Evolutionary conservation across 1,139 yeast genomes (phyloP).

Genomic region (Blastobotrys illinoisensis): DNA sequence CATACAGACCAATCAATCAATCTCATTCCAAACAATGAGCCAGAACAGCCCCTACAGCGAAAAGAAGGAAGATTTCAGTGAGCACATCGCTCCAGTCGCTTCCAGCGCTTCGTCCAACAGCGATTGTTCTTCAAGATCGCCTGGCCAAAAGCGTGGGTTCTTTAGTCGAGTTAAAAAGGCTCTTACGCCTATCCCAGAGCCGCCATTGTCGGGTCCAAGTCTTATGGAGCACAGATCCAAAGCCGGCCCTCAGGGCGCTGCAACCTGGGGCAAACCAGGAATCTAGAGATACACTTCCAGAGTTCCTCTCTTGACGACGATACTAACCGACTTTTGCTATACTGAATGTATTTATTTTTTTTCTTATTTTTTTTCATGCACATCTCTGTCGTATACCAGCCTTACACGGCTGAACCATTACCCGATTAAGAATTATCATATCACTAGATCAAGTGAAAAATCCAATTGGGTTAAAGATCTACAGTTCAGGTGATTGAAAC

Average conservation of each 20-base stretch:
- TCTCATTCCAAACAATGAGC: neutral
- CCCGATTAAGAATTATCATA: too few relatives aligned
- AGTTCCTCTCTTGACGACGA: too few relatives aligned
- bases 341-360: neutral
- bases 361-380: too few relatives aligned
- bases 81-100: neutral
- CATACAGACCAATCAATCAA: neutral
- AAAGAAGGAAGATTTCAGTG: neutral
- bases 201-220: neutral
- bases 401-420: too few relatives aligned
- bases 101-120: neutral
- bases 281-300: too few relatives aligned
- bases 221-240: neutral
- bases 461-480: too few relatives aligned
- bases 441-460: too few relatives aligned
- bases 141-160: neutral
- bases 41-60: neutral
- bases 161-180: neutral
- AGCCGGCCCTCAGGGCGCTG: neutral
- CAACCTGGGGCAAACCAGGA: neutral
- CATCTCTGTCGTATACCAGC: too few relatives aligned
- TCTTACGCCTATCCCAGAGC: neutral
- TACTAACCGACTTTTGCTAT: neutral
- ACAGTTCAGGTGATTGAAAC: too few relatives aligned
- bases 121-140: neutral